Evolutionary conservation across 140 eudicot genomes (phyloP).

Genomic region (Cichorium intybus): DNA sequence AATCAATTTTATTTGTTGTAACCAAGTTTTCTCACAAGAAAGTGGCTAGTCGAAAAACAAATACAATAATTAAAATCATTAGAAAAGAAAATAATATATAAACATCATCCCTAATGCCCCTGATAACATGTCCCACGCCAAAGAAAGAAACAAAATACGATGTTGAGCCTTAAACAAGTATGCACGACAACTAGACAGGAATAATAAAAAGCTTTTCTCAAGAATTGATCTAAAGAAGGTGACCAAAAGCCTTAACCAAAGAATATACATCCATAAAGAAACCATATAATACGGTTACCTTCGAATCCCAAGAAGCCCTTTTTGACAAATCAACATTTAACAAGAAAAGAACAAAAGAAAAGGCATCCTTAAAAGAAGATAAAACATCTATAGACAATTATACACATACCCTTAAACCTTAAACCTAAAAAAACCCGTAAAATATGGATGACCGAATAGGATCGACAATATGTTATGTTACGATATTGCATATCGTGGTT

Average conservation of each 20-base stretch:
- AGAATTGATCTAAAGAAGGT: conserved; percentile 6
- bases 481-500: neutral
- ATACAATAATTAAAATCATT: too few relatives aligned
- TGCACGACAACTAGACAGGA: neutral
- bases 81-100: too few relatives aligned
- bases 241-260: conserved; percentile 32
- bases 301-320: conserved; percentile 18
- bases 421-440: neutral
- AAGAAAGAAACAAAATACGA: neutral
- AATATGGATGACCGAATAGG: neutral
- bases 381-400: neutral
- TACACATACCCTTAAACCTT: neutral
- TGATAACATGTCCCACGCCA: neutral
- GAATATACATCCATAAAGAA: conserved; percentile 21
- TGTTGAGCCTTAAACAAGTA: neutral
- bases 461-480: neutral
- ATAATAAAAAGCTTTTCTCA: conserved; percentile 4
- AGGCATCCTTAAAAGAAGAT: neutral
- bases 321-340: neutral
- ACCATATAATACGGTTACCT: neutral
- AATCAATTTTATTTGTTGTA: too few relatives aligned
- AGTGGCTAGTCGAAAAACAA: too few relatives aligned
- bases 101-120: too few relatives aligned
- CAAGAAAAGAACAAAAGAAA: conserved; percentile 30
- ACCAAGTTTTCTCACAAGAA: too few relatives aligned